Evolutionary conservation across 1,284 basidiomycete genomes (phyloP), one percentile per base, ranked within the genome.

Genomic region (Cutaneotrichosporon sp.): DNA sequence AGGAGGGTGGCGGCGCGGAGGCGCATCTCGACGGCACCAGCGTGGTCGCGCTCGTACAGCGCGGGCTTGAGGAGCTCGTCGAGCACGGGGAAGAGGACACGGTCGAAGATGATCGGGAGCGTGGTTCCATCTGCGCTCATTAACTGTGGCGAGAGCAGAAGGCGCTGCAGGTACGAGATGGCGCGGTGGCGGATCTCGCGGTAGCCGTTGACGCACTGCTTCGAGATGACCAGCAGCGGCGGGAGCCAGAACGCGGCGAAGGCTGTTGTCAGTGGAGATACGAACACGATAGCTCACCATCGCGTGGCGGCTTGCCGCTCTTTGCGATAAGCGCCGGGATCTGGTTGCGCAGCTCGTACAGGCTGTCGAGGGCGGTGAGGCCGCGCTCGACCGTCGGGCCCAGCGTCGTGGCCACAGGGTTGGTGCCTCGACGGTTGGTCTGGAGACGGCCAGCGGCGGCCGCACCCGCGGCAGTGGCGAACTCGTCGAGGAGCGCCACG

Each of bases 11-110:
- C 91, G 2, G 91, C 92, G 49, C 92, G 86, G 49, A 97, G 80
- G 10, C 95, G 86, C 22, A 92, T 95, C 82, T 98, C 95, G 7
- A 89, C 86, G 85, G 97, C 91, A 34, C 91, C 92, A 65, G 87
- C 85, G 0, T 91, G 89, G 76, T 97, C 94, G 40, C 89, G 84
- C 64, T 86, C 83, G 73, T 89, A 87, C 9, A 90, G 86, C 67
- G 93, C 89, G 4, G 92, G 89, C 76, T 91, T 92, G 66, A 98
- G 82, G 30, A 99, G 84, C 70, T 97, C 93, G 69, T 98, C 94
- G 38, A 98, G 81, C 32, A 97, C 85, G 2, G 95, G 96, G 82
- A 98, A 97, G 32, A 99, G 83, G 56, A 97, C 89, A 30, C 88
- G 86, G 74, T 91, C 89, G 83, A 99, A 98, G 31, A 97, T 86